A percentile compares a stretch with the other conserved stretches of the same genome.
phyloP scores from a whole-genome alignment of 192 early-diverging fungal genomes.

The Mycoemilia scoparia region DNA sequence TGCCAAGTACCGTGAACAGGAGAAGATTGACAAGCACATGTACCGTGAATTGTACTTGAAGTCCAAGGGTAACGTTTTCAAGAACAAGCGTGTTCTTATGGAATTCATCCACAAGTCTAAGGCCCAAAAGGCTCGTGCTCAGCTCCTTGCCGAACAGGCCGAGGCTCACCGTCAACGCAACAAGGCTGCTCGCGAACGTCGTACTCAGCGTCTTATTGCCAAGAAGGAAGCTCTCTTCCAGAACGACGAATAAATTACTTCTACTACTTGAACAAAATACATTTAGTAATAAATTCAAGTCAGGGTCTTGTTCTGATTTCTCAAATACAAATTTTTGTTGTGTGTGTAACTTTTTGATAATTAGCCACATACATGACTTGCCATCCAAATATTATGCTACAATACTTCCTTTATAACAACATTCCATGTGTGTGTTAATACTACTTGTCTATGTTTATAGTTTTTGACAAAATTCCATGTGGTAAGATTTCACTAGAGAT shows the following conservation, averaged over 20 bases:
- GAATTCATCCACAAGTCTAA: slow-evolving; percentile 99
- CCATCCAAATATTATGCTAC: too few species aligned
- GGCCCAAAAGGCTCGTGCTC: slow-evolving; percentile 89
- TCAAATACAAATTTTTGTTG: too few species aligned
- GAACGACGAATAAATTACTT: slow-evolving; percentile 20
- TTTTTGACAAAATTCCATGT: too few species aligned
- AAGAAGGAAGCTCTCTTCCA: slow-evolving; percentile 70
- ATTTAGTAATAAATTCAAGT: too few species aligned
- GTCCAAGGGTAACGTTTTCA: slow-evolving; percentile 99
- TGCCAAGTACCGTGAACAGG: slow-evolving; percentile 92
- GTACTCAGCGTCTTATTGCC: slow-evolving; percentile 61
- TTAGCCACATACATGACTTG: too few species aligned
- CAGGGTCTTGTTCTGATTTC: too few species aligned
- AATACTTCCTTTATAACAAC: too few species aligned
- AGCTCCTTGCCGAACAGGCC: slow-evolving; percentile 87
- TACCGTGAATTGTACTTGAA: slow-evolving; percentile 95
- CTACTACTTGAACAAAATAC: too few species aligned
- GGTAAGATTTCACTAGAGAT: too few species aligned
- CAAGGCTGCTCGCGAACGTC: slow-evolving; percentile 89
- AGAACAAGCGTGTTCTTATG: slow-evolving; percentile 99
- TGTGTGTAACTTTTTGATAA: too few species aligned
- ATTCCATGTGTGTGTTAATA: too few species aligned
- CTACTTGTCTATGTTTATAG: too few species aligned
- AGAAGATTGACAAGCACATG: slow-evolving; percentile 97
- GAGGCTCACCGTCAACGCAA: slow-evolving; percentile 92